phyloP scores from a whole-genome alignment of 2,329 filamentous ascomycete species.

The Dothidotthia symphoricarpi region DNA sequence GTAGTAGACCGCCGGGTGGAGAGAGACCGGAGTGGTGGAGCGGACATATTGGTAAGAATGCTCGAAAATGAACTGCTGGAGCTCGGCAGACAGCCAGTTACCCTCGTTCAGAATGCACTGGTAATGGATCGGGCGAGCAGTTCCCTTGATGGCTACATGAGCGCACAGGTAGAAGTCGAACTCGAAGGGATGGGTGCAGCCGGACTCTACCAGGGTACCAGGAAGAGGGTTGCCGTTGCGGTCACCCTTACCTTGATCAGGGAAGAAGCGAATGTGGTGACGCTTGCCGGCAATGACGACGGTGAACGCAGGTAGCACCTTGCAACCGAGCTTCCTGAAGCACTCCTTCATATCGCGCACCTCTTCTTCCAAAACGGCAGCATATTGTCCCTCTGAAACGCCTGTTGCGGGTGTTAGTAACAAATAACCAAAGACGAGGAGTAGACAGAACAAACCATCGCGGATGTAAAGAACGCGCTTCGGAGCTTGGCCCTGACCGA shows the following conservation, averaged over 20 bases:
- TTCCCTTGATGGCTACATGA: constrained; percentile 86
- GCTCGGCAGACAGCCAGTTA: constrained; percentile 61
- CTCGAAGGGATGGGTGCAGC: constrained; percentile 87
- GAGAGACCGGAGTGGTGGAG: constrained; percentile 86
- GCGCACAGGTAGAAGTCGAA: constrained; percentile 80
- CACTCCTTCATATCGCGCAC: constrained; percentile 66
- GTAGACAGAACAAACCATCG: constrained; percentile 67
- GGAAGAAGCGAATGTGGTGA: constrained; percentile 92
- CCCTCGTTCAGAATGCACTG: constrained; percentile 84
- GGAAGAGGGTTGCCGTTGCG: constrained; percentile 78
- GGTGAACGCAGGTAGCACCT: constrained; percentile 64
- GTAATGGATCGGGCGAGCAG: constrained; percentile 88
- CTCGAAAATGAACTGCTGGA: constrained; percentile 90
- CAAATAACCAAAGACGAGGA: neutral
- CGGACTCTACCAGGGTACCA: constrained; percentile 81
- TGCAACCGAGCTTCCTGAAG: constrained; percentile 48
- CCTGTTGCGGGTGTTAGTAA: constrained; percentile 1
- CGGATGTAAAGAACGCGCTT: constrained; percentile 86
- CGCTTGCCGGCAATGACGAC: constrained; percentile 90
- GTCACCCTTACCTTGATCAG: constrained; percentile 62
- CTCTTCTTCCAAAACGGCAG: constrained; percentile 76
- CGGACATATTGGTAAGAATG: constrained; percentile 92
- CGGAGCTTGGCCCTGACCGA: constrained; percentile 58
- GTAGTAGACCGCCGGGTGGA: constrained; percentile 91
- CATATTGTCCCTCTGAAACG: constrained; percentile 73